Conservation (phyloP, 2,329 filamentous ascomycete genomes). For the Colletotrichum salicis region DNA sequence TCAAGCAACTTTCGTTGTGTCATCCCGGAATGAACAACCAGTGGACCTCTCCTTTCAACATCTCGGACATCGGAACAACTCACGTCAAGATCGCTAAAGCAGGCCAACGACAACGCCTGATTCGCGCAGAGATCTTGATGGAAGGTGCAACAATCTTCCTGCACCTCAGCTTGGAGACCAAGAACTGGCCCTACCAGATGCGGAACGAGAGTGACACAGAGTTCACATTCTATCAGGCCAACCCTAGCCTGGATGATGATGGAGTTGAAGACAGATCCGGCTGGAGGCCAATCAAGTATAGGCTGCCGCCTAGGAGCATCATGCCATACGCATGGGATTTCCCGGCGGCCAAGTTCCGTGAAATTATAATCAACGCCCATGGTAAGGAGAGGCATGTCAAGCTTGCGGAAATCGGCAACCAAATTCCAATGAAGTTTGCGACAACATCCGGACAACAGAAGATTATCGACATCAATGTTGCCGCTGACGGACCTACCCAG, state of each 20-base stretch:
- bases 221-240: slow-evolving; percentile 95
- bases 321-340: slow-evolving; percentile 99
- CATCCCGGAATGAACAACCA: slow-evolving; percentile 95
- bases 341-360: slow-evolving; percentile 95
- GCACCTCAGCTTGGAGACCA: slow-evolving; percentile 88
- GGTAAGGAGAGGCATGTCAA: slow-evolving; percentile 91
- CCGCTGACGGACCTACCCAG: slow-evolving; percentile 94
- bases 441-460: slow-evolving; percentile 76
- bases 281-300: slow-evolving; percentile 93
- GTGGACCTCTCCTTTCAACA: slow-evolving; percentile 98
- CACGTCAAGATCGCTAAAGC: slow-evolving; percentile 94
- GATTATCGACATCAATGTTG: slow-evolving; percentile 96
- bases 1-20: slow-evolving; percentile 92
- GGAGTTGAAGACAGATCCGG: slow-evolving; percentile 84
- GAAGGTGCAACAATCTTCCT: slow-evolving; percentile 95
- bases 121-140: slow-evolving; percentile 89
- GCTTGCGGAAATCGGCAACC: slow-evolving; percentile 93
- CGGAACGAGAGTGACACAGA: slow-evolving; percentile 97
- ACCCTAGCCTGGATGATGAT: slow-evolving; percentile 93
- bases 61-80: slow-evolving; percentile 90
- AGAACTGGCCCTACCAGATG: slow-evolving; percentile 99
- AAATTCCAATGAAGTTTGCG: slow-evolving; percentile 91
- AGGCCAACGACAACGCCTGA: slow-evolving; percentile 86
- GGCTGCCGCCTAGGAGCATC: slow-evolving; percentile 91
- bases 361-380: slow-evolving; percentile 83